Evolutionary conservation across 1,284 basidiomycete species (phyloP), one percentile per base, ranked within the genome.

Genomic region (Sphagnurus paluster): DNA sequence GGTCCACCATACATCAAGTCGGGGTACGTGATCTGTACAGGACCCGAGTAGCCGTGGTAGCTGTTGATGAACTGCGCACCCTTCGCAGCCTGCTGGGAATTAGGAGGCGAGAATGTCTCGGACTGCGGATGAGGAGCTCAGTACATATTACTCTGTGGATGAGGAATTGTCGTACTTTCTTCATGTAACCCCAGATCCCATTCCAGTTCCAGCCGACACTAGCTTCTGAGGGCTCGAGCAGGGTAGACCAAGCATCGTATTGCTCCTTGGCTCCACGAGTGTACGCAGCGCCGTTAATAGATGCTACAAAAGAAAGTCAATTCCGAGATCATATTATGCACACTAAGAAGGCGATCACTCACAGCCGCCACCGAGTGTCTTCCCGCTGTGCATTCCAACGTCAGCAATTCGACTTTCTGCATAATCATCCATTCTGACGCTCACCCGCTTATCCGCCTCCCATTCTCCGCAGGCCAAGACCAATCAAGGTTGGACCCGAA

Each of bases 211-310:
- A 85, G 5, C 75, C 76, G 6, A 74, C 67, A 35, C 56, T 61
- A 1, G 70, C 66, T 49, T 80, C 77, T 4, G 67, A 64, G 5
- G 70, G 59, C 46, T 76, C 76, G 1, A 82, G 68, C n/a, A 84
- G 63, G 1, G 60, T 59, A 0, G 71, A 70, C 69, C 77, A 75
- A 0, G 77, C 69, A 54, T 86, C 80, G 54, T 83, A 83, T 59
- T 85, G 82, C 0, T 71, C 76, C 17, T 68, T 68, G 20, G 74
- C 57, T 1, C 76, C 82, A 7, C 82, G 72, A 10, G 80, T 82
- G 65, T 79, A 83, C 7, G 71, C 65, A 8, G 66, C 78, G 23
- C 80, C 80, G 55, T 84, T 84, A 60, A 84, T 79, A 1, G 78
- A 78, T 26, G 76, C 64, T 66, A 40, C 24, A 25, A 34, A 8